A percentile compares a stretch with the other conserved stretches of the same genome.
phyloP scores from a whole-genome alignment of 805 yeast genomes.

The Kluyveromyces wickerhamii region DNA sequence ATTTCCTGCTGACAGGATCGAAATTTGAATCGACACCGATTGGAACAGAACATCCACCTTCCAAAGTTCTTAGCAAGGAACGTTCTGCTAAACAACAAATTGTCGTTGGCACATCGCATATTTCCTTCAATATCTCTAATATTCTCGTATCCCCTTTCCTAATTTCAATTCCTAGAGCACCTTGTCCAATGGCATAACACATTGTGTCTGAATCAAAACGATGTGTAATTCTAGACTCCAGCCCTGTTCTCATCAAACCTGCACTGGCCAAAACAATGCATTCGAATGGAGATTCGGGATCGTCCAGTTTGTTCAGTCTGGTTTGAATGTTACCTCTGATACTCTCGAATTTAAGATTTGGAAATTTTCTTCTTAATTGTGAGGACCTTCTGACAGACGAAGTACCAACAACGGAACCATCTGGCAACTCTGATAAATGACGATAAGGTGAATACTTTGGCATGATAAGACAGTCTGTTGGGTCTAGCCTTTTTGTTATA shows the following conservation, averaged over 20 bases:
- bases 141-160: constrained; percentile 58
- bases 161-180: constrained; percentile 91
- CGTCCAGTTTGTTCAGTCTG: constrained; percentile 74
- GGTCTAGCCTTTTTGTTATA: constrained; percentile 79
- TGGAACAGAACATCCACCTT: constrained; percentile 98
- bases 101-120: constrained; percentile 60
- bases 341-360: constrained; percentile 69
- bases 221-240: constrained; percentile 69
- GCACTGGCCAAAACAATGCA: constrained; percentile 91
- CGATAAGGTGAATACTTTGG: constrained; percentile 54
- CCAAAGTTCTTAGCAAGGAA: constrained; percentile 74
- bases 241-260: constrained; percentile 68
- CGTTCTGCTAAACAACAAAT: constrained; percentile 84
- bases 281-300: constrained; percentile 48
- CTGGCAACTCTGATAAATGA: constrained; percentile 66
- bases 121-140: constrained; percentile 48
- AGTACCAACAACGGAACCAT: constrained; percentile 84
- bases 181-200: constrained; percentile 98
- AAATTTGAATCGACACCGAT: constrained; percentile 75
- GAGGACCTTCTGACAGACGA: constrained; percentile 92
- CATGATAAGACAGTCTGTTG: constrained; percentile 88
- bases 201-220: constrained; percentile 66
- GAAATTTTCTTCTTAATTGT: constrained; percentile 72
- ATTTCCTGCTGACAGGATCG: constrained; percentile 36
- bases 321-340: constrained; percentile 84